These are phyloP conservation scores for Periconia sp. DNA, from an alignment of 2,329 filamentous ascomycete species.

Conservation along the genomic window DNA sequence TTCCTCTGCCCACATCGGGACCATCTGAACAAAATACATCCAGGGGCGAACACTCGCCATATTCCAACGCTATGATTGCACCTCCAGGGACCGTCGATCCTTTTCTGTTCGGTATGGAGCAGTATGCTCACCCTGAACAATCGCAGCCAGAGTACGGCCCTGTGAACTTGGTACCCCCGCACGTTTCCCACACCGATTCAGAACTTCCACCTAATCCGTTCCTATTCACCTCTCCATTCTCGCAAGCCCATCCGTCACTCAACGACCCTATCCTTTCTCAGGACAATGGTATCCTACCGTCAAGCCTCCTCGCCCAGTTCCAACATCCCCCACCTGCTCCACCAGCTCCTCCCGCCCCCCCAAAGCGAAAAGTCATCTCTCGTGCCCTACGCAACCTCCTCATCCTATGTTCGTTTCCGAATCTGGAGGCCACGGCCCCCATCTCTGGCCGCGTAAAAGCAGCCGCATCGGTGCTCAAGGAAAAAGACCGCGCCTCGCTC, in stretches of 20 bases:
- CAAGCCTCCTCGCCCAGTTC: slow-evolving; percentile 24
- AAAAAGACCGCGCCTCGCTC: slow-evolving; percentile 50
- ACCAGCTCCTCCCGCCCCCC: slow-evolving; percentile 21
- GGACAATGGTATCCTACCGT: slow-evolving; percentile 13
- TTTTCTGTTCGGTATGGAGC: slow-evolving; percentile 43
- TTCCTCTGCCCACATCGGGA: slow-evolving; percentile 25
- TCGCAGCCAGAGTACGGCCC: slow-evolving; percentile 17
- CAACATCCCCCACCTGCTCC: slow-evolving; percentile 13
- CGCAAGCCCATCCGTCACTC: slow-evolving; percentile 30
- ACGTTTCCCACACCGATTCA: neutral
- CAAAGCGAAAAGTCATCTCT: slow-evolving; percentile 44
- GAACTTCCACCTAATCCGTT: slow-evolving; percentile 30
- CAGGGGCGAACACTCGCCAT: slow-evolving; percentile 25
- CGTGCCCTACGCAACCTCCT: slow-evolving; percentile 60
- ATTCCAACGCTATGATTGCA: slow-evolving; percentile 34
- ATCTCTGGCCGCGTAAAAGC: slow-evolving; percentile 52
- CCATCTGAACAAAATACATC: slow-evolving; percentile 21
- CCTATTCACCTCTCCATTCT: slow-evolving; percentile 24
- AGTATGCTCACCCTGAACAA: slow-evolving; percentile 27
- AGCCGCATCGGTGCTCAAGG: slow-evolving; percentile 41
- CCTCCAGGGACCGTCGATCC: slow-evolving; percentile 33
- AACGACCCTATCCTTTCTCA: slow-evolving; percentile 27
- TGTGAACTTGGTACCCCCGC: slow-evolving; percentile 11
- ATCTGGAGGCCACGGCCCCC: slow-evolving; percentile 52
- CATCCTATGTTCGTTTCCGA: slow-evolving; percentile 52